Evolutionary conservation across 225 moss, liverwort and hornwort species (phyloP), one percentile per base, ranked within the genome.

Genomic region (Polytrichum commune): DNA sequence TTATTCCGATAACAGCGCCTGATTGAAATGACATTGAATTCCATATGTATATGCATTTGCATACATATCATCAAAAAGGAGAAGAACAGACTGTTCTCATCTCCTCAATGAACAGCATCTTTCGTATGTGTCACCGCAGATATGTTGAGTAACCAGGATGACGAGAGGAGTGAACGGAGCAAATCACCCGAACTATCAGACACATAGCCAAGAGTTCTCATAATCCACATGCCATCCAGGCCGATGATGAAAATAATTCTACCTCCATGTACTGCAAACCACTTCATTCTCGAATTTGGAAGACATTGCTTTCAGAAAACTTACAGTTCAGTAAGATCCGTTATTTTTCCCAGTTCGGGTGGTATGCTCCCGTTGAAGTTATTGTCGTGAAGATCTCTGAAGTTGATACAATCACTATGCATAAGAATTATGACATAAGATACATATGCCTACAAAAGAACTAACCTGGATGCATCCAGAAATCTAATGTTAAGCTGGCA

Each of bases 321-420:
- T 30, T 73, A 78, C 77, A 78, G 6, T 25, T 0, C 3, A 13
- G 25, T 0, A 7, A 78, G 54, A 5, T 24, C 0, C 7, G 4
- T 0, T n/a, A 53, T 27, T 26, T 1, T 20, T 28, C 78, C 73
- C 1, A 73, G 4, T 55, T 73, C 62, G 60, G 4, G 5, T 0
- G 78, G 78, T 4, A 74, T 78, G 13, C 6, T 65, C 53, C 24
- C 73, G 10, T 18, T 30, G 6, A 78, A 24, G 27, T 20, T 65
- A 53, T 78, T 78, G 35, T 18, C 57, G 25, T 65, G 78, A 35
- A 78, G 24, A 74, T 78, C 78, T 53, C 78, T 78, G 63, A 58
- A 35, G 35, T 35, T 8, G 35, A 1, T 35, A 35, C 35, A 35
- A 35, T 35, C 35, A 35, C 8, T 35, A 1, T 35, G 0, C 8